phyloP scores from a whole-genome alignment of 176 grass and related monocot species.

The Oryza brachyantha region DNA sequence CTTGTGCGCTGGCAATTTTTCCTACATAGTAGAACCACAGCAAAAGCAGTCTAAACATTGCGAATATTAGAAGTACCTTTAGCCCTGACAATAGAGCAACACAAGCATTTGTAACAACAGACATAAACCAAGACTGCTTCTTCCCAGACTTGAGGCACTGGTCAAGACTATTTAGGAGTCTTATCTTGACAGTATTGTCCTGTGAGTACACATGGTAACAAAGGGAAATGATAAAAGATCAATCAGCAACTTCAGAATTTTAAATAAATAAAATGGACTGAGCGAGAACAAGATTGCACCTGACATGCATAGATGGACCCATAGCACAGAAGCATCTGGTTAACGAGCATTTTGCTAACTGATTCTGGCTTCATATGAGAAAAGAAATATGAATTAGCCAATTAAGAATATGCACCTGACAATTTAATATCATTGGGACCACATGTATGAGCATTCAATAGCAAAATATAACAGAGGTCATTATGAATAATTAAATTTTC shows the following conservation, averaged over 20 bases:
- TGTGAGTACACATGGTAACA: conserved; percentile 36
- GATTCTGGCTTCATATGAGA: conserved; percentile 74
- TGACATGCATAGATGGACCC: conserved; percentile 90
- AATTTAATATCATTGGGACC: conserved; percentile 25
- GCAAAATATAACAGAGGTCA: not conserved
- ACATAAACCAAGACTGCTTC: conserved; percentile 64
- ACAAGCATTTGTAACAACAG: conserved; percentile 84
- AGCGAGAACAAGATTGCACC: conserved; percentile 40
- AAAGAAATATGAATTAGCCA: conserved; percentile 34
- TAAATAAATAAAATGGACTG: conserved; percentile 11
- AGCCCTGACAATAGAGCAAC: conserved; percentile 79
- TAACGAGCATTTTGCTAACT: conserved; percentile 81
- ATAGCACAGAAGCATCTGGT: conserved; percentile 93
- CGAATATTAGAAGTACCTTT: conserved; percentile 61
- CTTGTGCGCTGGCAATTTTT: not conserved
- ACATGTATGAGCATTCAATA: conserved; percentile 1
- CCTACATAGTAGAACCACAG: not conserved
- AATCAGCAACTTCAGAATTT: conserved; percentile 6
- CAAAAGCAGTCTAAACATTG: not conserved
- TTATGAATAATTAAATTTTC: not conserved
- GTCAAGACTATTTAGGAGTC: conserved; percentile 76
- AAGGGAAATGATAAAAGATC: conserved; percentile 16
- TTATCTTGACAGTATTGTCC: conserved; percentile 77
- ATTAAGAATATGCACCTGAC: conserved; percentile 27
- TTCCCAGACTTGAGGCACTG: conserved; percentile 75